Base-by-base conservation (phyloP, 2,329 filamentous ascomycete species). In the Penicillium vulpinum region DNA sequence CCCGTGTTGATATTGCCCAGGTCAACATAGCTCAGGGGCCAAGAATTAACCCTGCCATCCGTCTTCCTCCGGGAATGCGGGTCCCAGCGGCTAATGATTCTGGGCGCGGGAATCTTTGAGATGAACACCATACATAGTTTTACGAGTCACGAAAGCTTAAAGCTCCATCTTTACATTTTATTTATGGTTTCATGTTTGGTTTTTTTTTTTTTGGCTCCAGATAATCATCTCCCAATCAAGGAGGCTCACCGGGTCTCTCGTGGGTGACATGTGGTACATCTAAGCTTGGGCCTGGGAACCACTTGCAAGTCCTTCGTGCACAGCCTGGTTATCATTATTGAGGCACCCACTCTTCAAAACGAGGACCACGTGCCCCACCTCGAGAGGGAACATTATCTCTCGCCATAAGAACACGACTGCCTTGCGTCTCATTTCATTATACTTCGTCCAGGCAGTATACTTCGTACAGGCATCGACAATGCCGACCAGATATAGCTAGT, bases 1-100 rank as follows among this genome's bases (percentile, higher is more conserved):
- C 89, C 51, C 87, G 87, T 65, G 88, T 97, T 36, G 94, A 97
- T 72, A 88, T 95, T 67, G 77, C 81, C n/a, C 62, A 60, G 41
- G 54, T 65, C 26, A 68, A 66, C 51, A 50, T 60, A 13, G 48
- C 51, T 29, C 60, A 61, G 28, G 64, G 63, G 7, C 50, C 62
- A 21, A 65, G 58, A 31, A 40, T n/a, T 15, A 66, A 63, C 28
- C 59, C 64, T 24, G 54, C 69, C 6, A 77, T 77, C 56, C 72
- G 75, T n/a, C 54, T 77, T 54, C 75, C 75, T 35, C 73, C 74
- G 40, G 68, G 70, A 40, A 75, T 75, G 72, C 66, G 71, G 52
- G 48, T 59, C 15, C 52, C 56, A 47, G 47, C 41, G n/a, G 35
- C 51, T 11, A 52, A 46, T 18, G 54, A 61, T 13, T 26, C 57